These are phyloP conservation scores for Colletotrichum gloeosporioides DNA, from an alignment of 2,329 filamentous ascomycete genomes.

Conservation along the genomic window DNA sequence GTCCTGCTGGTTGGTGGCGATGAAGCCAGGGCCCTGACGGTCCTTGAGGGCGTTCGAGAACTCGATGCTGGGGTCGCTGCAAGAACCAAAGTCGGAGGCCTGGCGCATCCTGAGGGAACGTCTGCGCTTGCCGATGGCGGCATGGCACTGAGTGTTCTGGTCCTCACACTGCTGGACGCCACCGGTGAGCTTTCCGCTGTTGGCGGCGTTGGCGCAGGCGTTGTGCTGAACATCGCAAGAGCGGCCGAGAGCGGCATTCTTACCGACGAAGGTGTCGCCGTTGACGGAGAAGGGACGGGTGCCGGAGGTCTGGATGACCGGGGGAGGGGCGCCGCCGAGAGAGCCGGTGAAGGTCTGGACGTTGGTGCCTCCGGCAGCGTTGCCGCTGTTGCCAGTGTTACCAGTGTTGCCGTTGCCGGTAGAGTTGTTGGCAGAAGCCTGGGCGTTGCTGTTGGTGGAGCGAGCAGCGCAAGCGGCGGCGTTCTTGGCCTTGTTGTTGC, in stretches of 20 bases:
- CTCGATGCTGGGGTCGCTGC: slow-evolving; percentile 51
- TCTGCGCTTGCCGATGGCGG: slow-evolving; percentile 26
- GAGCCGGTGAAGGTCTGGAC: slow-evolving; percentile 52
- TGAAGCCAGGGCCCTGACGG: slow-evolving; percentile 47
- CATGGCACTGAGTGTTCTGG: slow-evolving; percentile 44
- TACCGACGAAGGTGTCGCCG: slow-evolving; percentile 57
- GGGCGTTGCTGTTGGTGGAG: neutral
- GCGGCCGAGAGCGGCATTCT: slow-evolving; percentile 49
- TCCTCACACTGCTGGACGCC: slow-evolving; percentile 46
- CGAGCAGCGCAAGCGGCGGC: neutral
- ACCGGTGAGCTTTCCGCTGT: slow-evolving; percentile 43
- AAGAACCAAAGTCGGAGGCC: slow-evolving; percentile 48
- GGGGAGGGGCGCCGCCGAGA: slow-evolving; percentile 45
- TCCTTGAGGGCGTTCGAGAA: slow-evolving; percentile 56
- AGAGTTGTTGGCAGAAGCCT: neutral
- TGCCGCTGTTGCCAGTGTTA: neutral
- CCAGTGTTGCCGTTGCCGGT: neutral
- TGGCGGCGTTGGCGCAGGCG: slow-evolving; percentile 53
- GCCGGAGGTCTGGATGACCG: slow-evolving; percentile 41
- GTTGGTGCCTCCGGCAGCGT: slow-evolving; percentile 33
- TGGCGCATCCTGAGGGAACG: slow-evolving; percentile 3
- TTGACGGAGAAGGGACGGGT: slow-evolving; percentile 57
- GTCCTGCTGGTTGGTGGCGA: slow-evolving; percentile 40
- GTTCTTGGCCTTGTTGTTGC: neutral
- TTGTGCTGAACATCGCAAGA: slow-evolving; percentile 58